A percentile compares a stretch with the other conserved stretches of the same genome.
Evolutionary conservation across 805 yeast genomes (phyloP).

Genomic region (Brettanomyces naardenensis): DNA sequence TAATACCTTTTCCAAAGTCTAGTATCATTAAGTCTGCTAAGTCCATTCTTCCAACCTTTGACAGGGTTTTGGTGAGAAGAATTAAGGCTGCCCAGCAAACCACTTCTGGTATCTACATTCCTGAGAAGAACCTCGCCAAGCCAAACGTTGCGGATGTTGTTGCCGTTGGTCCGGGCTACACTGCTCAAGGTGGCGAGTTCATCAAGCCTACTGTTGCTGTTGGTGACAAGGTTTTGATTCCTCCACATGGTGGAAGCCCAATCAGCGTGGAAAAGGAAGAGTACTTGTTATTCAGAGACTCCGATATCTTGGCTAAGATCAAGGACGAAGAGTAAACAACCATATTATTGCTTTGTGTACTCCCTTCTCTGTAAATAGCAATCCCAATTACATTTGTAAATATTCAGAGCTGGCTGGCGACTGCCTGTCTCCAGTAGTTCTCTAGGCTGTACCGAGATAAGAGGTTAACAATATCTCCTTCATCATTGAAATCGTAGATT

Average conservation of each 20-base stretch:
- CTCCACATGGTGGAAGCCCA: constrained; percentile 87
- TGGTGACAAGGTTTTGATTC: constrained; percentile 93
- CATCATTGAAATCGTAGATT: constrained; percentile 42
- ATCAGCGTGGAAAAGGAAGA: constrained; percentile 70
- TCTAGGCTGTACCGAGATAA: constrained; percentile 46
- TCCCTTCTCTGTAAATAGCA: constrained; percentile 1
- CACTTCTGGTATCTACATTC: constrained; percentile 86
- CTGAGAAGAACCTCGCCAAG: constrained; percentile 94
- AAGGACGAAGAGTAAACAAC: constrained; percentile 41
- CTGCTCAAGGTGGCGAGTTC: constrained; percentile 66
- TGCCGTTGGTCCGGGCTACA: constrained; percentile 92
- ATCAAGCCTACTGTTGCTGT: constrained; percentile 69
- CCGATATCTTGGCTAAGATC: constrained; percentile 92
- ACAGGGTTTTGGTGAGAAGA: constrained; percentile 95
- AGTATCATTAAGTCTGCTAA: constrained; percentile 74
- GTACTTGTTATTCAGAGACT: constrained; percentile 67
- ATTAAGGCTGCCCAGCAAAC: constrained; percentile 86
- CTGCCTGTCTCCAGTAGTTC: constrained; percentile 48
- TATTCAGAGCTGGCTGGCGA: constrained; percentile 2
- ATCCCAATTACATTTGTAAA: too few species aligned
- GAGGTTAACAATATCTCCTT: constrained; percentile 41
- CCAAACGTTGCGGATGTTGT: constrained; percentile 86
- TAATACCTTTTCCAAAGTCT: too few species aligned
- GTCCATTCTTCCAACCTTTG: constrained; percentile 85
- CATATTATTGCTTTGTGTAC: too few species aligned